Percentiles rank a stretch among this genome's conserved stretches.
Evolutionary conservation across 805 yeast species (phyloP).

Genomic region (Suhomyces vadensis): DNA sequence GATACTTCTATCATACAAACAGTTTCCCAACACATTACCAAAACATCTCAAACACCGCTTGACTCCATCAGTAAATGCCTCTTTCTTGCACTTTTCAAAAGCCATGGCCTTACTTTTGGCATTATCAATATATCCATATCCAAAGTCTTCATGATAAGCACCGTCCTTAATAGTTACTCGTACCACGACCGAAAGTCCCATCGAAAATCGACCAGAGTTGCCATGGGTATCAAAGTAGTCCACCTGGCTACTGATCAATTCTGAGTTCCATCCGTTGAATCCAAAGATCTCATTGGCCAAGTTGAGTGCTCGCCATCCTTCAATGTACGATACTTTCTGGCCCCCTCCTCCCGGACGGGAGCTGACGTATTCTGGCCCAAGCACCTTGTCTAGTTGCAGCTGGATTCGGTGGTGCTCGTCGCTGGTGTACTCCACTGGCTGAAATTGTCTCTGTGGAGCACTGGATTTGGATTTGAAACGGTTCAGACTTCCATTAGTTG

Average conservation of each 20-base stretch:
- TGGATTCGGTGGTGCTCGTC: constrained; percentile 40
- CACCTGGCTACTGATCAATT: constrained; percentile 61
- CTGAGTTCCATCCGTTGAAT: constrained; percentile 81
- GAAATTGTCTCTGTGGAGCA: constrained; percentile 13
- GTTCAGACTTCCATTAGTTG: constrained; percentile 1
- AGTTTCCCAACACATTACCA: constrained; percentile 79
- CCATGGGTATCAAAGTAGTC: constrained; percentile 70
- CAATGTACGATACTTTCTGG: constrained; percentile 66
- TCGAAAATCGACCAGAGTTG: constrained; percentile 50
- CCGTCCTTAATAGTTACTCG: constrained; percentile 79
- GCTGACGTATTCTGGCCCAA: constrained; percentile 80
- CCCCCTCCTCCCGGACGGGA: constrained; percentile 77
- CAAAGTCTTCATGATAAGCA: constrained; percentile 74
- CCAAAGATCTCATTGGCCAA: constrained; percentile 82
- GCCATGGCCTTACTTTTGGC: constrained; percentile 72
- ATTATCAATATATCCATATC: constrained; percentile 72
- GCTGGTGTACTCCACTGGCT: constrained; percentile 29
- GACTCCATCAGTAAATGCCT: constrained; percentile 81
- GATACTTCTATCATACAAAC: constrained; percentile 76
- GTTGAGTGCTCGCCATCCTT: constrained; percentile 82
- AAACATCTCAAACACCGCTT: constrained; percentile 78
- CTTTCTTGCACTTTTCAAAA: constrained; percentile 77
- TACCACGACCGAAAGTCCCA: constrained; percentile 72
- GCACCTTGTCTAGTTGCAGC: constrained; percentile 32
- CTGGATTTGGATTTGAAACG: constrained; percentile 9